phyloP scores from a whole-genome alignment of 441 rosid species.

The Syzygium syzygioides region DNA sequence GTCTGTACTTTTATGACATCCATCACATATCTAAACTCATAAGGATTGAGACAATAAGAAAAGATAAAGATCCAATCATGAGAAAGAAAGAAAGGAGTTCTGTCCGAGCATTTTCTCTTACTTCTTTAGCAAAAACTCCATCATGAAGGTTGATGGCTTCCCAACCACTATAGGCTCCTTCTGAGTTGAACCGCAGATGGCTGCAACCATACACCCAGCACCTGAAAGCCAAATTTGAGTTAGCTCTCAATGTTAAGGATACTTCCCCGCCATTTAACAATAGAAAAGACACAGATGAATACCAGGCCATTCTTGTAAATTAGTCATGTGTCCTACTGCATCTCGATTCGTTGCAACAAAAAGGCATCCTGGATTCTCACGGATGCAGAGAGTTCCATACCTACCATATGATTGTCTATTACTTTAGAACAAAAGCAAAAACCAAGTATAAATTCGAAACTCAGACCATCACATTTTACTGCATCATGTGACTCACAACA shows the following conservation, averaged over 20 bases:
- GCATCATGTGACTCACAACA: neutral
- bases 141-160: constrained; percentile 87
- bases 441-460: neutral
- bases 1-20: neutral
- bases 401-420: constrained; percentile 20
- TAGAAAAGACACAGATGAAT: neutral
- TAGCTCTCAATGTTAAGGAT: constrained; percentile 4
- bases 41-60: neutral
- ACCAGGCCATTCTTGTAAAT: constrained; percentile 95
- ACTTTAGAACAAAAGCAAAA: neutral
- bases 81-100: neutral
- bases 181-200: constrained; percentile 64
- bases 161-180: constrained; percentile 84
- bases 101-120: constrained; percentile 13
- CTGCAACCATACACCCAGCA: constrained; percentile 94
- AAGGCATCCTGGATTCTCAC: constrained; percentile 90
- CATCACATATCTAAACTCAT: neutral
- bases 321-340: constrained; percentile 80
- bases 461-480: neutral
- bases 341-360: constrained; percentile 88
- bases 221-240: constrained; percentile 37
- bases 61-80: neutral
- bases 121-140: constrained; percentile 66
- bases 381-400: constrained; percentile 83
- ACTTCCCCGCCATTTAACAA: neutral